Evolutionary conservation across 352 stramenopile genomes (phyloP).

Genomic region (Phytophthora pseudosyringae): DNA sequence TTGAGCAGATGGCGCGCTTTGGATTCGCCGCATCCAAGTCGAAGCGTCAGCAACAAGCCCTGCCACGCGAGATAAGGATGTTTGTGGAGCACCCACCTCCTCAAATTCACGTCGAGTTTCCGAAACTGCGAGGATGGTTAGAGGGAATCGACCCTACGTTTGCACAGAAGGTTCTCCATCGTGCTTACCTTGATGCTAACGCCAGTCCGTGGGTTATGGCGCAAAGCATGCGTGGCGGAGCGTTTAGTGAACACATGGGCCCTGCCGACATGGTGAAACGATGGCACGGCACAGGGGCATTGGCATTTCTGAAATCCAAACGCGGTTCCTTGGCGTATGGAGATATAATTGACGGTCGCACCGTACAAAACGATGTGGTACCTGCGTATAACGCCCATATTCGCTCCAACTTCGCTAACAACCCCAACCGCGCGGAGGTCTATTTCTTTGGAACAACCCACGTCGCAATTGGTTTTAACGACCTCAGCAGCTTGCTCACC

Average conservation of each 20-base stretch:
- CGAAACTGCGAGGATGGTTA: too few species aligned
- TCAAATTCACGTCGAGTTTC: too few species aligned
- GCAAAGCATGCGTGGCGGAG: neutral
- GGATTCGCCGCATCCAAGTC: too few species aligned
- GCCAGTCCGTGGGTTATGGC: neutral
- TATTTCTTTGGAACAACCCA: neutral
- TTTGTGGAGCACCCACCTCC: too few species aligned
- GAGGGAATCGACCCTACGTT: too few species aligned
- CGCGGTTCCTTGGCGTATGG: neutral
- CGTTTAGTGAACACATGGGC: neutral
- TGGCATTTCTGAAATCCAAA: neutral
- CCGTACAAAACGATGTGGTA: neutral
- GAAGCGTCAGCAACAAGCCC: too few species aligned
- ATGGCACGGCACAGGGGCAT: neutral
- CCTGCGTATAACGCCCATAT: neutral
- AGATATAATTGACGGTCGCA: slow-evolving; percentile 3
- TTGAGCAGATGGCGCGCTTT: too few species aligned
- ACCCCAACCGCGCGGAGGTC: slow-evolving; percentile 1
- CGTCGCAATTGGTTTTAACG: too few species aligned
- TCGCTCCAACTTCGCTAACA: slow-evolving; percentile 6
- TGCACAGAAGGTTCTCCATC: neutral
- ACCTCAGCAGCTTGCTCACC: too few species aligned
- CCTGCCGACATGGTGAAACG: neutral
- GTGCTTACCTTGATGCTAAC: neutral
- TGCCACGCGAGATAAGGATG: too few species aligned